Base-by-base conservation (phyloP, 169 alveolate species). In the Eimeria praecox region DNA sequence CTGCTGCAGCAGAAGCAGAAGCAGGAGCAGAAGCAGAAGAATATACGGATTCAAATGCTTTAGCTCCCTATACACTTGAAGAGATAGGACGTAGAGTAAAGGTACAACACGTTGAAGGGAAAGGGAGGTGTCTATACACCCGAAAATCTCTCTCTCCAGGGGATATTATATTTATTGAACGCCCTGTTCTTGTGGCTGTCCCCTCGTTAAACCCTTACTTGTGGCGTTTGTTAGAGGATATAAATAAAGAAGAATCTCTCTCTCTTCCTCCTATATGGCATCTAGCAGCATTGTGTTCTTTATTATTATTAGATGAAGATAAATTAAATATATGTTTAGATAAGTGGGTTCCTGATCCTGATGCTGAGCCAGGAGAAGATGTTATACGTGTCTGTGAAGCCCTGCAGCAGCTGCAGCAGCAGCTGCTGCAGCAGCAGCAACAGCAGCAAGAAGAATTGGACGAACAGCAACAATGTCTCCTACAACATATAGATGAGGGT, bases 261-360 rank as follows among this genome's bases (percentile, higher is more conserved):
- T 96, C 95, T 86, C 93, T 97, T 66, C 98, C 98, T 33, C 97
- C 97, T 10, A 80, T 97, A 33, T 97, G 98, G 98, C 98, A 97
- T 56, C 80, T 97, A 35, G 98, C 97, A 16, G 98, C 97, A 6
- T 89, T 97, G 44, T 97, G 97, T 62, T 92, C 97, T 10, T 66
- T 97, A 93, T 82, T 96, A 38, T 87, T 96, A 96, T 82, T 97
- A 22, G 96, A 95, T 59, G 97, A 96, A 5, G 97, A 96, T 49
- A 90, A 77, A 2, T 91, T 90, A 69, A 86, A 75, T 14, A 71
- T 90, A 9, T 97, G 97, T 56, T 77, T 96, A 33, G 97, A 96
- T 83, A 97, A 97, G 71, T 97, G 98, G 98, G 97, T 96, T 30
- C 98, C 98, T 16, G 97, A 71, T 46, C 71, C 78, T 8, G 87